These are phyloP conservation scores for Panicum hallii DNA, from an alignment of 202 grass and related monocot species.

Conservation along the genomic window DNA sequence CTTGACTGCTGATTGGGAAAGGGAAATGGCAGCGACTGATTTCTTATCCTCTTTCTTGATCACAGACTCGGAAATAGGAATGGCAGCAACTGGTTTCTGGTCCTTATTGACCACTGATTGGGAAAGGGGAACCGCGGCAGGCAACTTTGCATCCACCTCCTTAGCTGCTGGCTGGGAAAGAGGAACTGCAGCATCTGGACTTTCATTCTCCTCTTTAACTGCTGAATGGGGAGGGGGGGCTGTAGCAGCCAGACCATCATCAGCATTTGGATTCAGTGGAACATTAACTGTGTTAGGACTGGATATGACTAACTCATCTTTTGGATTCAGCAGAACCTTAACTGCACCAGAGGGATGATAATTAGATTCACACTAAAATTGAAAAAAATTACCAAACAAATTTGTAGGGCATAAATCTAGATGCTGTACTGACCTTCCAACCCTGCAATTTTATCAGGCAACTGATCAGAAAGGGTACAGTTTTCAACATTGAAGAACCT, in stretches of 20 bases:
- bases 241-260: not conserved
- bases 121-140: not conserved
- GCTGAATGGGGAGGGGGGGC: conserved; percentile 1
- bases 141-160: conserved; percentile 18
- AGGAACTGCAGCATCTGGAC: conserved; percentile 25
- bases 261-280: conserved; percentile 20
- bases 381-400: conserved; percentile 15
- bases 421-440: conserved; percentile 53
- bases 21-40: too few species aligned
- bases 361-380: conserved; percentile 13
- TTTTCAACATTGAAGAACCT: conserved; percentile 71
- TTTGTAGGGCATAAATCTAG: not conserved
- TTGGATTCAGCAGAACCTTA: conserved; percentile 48
- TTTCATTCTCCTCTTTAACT: conserved; percentile 38
- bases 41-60: too few species aligned
- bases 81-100: not conserved
- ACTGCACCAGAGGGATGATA: conserved; percentile 44
- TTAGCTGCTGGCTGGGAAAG: conserved; percentile 18
- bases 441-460: conserved; percentile 67
- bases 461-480: conserved; percentile 57
- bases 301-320: conserved; percentile 43
- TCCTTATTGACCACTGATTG: conserved; percentile 19
- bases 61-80: too few species aligned
- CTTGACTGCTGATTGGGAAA: too few species aligned
- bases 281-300: not conserved